A percentile compares a stretch with the other conserved stretches of the same genome.
These are phyloP conservation scores for Otatea glauca DNA, from an alignment of 176 grass and related monocot species.

Conservation along the genomic window DNA sequence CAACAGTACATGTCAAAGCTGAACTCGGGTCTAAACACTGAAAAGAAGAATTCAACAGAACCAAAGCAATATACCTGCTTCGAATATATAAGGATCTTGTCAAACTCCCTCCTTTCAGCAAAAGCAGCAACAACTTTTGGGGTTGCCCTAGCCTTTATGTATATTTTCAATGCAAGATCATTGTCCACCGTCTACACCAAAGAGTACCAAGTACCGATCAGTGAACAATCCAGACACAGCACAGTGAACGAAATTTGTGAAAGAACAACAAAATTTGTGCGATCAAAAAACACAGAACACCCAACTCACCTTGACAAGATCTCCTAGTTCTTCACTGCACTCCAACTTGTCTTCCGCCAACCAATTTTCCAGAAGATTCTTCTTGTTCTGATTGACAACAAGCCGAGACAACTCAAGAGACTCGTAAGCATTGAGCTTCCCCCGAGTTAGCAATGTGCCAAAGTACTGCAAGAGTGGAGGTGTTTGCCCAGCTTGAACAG, in stretches of 20 bases:
- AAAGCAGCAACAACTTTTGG: conserved; percentile 99
- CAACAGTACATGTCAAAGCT: conserved; percentile 38
- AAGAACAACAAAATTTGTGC: neutral
- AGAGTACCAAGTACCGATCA: neutral
- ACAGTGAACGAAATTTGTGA: neutral
- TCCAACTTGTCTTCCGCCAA: conserved; percentile 93
- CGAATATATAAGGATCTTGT: conserved; percentile 95
- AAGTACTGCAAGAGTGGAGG: conserved; percentile 92
- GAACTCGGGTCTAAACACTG: conserved; percentile 18
- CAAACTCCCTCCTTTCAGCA: conserved; percentile 95
- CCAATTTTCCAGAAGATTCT: conserved; percentile 96
- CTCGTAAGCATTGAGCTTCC: conserved; percentile 91
- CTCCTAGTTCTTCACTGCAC: conserved; percentile 93
- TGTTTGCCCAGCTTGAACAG: conserved; percentile 89
- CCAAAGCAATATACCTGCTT: conserved; percentile 71
- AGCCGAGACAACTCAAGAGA: conserved; percentile 93
- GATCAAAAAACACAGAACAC: neutral
- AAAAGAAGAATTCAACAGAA: conserved; percentile 2
- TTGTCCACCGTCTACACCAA: conserved; percentile 90
- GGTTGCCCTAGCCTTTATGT: conserved; percentile 97
- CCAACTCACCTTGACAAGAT: conserved; percentile 79
- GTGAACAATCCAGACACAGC: conserved; percentile 22
- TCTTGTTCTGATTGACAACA: conserved; percentile 98
- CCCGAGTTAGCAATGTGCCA: conserved; percentile 84
- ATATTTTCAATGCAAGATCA: conserved; percentile 98